A percentile compares a stretch with the other conserved stretches of the same genome.
These are phyloP conservation scores for Ilyonectria robusta DNA, from an alignment of 2,329 filamentous ascomycete genomes.

Conservation along the genomic window DNA sequence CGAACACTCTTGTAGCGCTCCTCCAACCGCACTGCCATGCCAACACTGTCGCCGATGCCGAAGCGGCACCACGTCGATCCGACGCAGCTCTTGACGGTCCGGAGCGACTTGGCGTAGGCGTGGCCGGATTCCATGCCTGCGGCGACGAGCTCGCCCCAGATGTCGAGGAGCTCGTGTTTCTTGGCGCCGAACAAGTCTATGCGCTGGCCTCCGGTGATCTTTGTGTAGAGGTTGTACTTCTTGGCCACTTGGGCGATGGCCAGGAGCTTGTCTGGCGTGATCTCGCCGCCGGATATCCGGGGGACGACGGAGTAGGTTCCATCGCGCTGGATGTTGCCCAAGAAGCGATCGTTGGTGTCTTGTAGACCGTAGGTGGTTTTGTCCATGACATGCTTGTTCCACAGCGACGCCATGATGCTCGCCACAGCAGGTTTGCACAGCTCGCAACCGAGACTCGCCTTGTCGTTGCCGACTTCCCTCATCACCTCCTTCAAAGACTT, in stretches of 20 bases:
- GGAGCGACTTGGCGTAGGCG: conserved; percentile 89
- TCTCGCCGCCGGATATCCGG: conserved; percentile 86
- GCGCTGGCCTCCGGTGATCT: conserved; percentile 92
- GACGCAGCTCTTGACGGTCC: conserved; percentile 93
- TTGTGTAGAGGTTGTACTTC: conserved; percentile 88
- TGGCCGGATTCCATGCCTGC: conserved; percentile 93
- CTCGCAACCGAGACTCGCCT: conserved; percentile 84
- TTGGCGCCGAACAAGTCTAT: conserved; percentile 94
- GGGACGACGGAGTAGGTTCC: conserved; percentile 93
- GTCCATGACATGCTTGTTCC: conserved; percentile 87
- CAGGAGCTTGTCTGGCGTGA: conserved; percentile 88
- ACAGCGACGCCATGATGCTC: conserved; percentile 85
- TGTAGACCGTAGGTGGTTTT: conserved; percentile 80
- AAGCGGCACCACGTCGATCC: conserved; percentile 93
- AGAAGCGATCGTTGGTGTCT: conserved; percentile 90
- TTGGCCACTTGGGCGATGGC: conserved; percentile 87
- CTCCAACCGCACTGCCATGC: conserved; percentile 89
- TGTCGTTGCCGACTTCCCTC: conserved; percentile 80
- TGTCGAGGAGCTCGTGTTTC: conserved; percentile 86
- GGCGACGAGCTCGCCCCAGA: conserved; percentile 85
- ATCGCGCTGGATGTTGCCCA: conserved; percentile 92
- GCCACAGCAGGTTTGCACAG: conserved; percentile 87
- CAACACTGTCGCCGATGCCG: conserved; percentile 90
- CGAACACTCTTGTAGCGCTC: conserved; percentile 94
- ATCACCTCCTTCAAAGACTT: conserved; percentile 82